These are phyloP conservation scores for Friedmanniomyces simplex DNA, from an alignment of 495 filamentous ascomycete species.

Conservation along the genomic window DNA sequence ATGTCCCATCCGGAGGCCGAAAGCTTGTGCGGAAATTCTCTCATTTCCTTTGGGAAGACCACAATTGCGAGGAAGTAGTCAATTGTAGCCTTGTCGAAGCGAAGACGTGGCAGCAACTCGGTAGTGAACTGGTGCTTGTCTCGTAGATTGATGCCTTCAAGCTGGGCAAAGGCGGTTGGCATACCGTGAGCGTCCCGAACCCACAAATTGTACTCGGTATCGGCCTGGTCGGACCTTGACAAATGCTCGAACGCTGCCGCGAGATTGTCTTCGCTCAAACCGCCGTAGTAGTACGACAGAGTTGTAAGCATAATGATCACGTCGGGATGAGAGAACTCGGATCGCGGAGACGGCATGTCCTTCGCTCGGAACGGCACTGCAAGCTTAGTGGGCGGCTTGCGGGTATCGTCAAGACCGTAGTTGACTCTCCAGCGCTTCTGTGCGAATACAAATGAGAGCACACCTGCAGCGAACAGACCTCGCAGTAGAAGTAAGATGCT, in stretches of 20 bases:
- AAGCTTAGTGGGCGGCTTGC: constrained; percentile 34
- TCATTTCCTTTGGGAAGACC: constrained; percentile 58
- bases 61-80: constrained; percentile 53
- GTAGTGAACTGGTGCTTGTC: constrained; percentile 34
- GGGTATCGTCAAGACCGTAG: constrained; percentile 45
- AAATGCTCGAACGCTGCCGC: constrained; percentile 40
- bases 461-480: constrained; percentile 48
- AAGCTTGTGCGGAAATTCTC: constrained; percentile 53
- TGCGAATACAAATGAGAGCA: constrained; percentile 44
- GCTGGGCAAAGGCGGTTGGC: constrained; percentile 32
- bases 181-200: constrained; percentile 31
- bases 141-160: constrained; percentile 50
- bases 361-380: constrained; percentile 66
- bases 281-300: constrained; percentile 58
- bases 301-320: constrained; percentile 57
- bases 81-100: constrained; percentile 41
- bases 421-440: constrained; percentile 59
- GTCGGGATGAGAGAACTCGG: constrained; percentile 70
- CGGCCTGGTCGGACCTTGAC: constrained; percentile 44
- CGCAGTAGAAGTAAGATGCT: constrained; percentile 45
- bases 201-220: constrained; percentile 47
- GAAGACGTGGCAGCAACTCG: constrained; percentile 44
- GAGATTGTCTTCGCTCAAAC: constrained; percentile 46
- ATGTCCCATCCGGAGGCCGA: constrained; percentile 65
- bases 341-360: constrained; percentile 48